These are phyloP conservation scores for Neonectria magnoliae DNA, from an alignment of 2,329 filamentous ascomycete genomes.

Conservation along the genomic window DNA sequence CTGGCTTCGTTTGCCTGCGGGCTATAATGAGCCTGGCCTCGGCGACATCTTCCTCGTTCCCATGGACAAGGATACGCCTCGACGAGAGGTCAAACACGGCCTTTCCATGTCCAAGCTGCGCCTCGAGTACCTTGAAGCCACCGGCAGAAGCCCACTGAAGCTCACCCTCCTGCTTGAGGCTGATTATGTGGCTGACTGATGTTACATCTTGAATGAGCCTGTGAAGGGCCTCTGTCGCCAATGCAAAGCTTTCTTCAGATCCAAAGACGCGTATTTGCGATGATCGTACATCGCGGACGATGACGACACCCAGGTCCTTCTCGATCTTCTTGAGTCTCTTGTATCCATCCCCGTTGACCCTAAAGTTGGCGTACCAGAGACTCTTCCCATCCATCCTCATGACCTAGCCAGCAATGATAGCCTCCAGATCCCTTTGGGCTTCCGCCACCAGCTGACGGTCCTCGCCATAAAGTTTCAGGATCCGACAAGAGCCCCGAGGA, in stretches of 20 bases:
- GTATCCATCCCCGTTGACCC: neutral
- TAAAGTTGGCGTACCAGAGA: constrained; percentile 14
- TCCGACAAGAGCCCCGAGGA: constrained; percentile 31
- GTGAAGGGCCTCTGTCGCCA: constrained; percentile 4
- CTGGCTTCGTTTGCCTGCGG: neutral
- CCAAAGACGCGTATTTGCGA: constrained; percentile 24
- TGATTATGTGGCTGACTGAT: constrained; percentile 33
- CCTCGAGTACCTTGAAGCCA: constrained; percentile 44
- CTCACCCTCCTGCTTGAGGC: constrained; percentile 35
- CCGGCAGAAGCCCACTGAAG: constrained; percentile 46
- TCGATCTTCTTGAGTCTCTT: constrained; percentile 13
- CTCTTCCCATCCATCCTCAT: constrained; percentile 19
- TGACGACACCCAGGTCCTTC: constrained; percentile 10
- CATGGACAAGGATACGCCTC: constrained; percentile 45
- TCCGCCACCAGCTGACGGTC: constrained; percentile 5
- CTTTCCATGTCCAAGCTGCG: constrained; percentile 41
- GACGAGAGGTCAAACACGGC: constrained; percentile 47
- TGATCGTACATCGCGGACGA: constrained; percentile 14
- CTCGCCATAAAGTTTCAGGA: constrained; percentile 25
- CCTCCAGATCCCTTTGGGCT: constrained; percentile 16
- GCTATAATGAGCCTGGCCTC: neutral
- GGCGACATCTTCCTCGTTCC: constrained; percentile 31
- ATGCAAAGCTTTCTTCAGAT: neutral
- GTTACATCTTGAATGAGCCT: neutral
- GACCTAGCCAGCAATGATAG: constrained; percentile 7